Evolutionary conservation across 108 stramenopile genomes (phyloP).

Genomic region (Cylindrotheca closterium): DNA sequence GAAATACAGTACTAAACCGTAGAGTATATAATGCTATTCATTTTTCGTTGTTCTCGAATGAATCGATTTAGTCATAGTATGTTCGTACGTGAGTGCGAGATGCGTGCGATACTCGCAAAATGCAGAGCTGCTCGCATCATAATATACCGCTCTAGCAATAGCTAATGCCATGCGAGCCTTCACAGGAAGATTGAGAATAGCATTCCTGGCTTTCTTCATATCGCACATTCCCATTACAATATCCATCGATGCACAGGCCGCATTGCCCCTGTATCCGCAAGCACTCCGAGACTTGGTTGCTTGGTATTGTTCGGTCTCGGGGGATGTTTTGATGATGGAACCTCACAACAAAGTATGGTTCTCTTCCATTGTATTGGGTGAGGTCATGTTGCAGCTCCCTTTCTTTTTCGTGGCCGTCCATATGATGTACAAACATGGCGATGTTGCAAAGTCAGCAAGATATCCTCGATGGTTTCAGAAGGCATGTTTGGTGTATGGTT

Average conservation of each 20-base stretch:
- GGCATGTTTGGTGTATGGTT: constrained; percentile 45
- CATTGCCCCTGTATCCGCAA: constrained; percentile 61
- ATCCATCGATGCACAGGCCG: constrained; percentile 69
- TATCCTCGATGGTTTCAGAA: constrained; percentile 45
- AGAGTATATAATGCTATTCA: too few species aligned
- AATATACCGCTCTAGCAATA: too few species aligned
- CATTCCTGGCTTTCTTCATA: constrained; percentile 71
- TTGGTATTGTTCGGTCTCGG: constrained; percentile 65
- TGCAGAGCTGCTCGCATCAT: too few species aligned
- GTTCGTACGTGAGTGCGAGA: too few species aligned
- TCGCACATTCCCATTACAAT: constrained; percentile 88
- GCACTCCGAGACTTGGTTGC: constrained; percentile 49
- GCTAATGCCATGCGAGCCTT: constrained; percentile 56
- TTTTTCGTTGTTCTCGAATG: too few species aligned
- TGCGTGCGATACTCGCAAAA: too few species aligned
- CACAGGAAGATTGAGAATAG: constrained; percentile 40
- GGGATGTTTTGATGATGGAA: constrained; percentile 61
- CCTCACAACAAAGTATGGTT: constrained; percentile 56
- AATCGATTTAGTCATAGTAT: too few species aligned
- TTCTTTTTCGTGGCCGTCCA: constrained; percentile 74
- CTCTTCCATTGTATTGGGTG: constrained; percentile 51
- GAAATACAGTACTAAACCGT: too few species aligned
- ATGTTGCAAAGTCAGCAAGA: neutral
- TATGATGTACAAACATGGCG: neutral
- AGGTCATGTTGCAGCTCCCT: constrained; percentile 76